Percentiles rank a stretch among this genome's conserved stretches.
Conservation (phyloP, 129 eudicot species). For the Helichrysum umbraculigerum region DNA sequence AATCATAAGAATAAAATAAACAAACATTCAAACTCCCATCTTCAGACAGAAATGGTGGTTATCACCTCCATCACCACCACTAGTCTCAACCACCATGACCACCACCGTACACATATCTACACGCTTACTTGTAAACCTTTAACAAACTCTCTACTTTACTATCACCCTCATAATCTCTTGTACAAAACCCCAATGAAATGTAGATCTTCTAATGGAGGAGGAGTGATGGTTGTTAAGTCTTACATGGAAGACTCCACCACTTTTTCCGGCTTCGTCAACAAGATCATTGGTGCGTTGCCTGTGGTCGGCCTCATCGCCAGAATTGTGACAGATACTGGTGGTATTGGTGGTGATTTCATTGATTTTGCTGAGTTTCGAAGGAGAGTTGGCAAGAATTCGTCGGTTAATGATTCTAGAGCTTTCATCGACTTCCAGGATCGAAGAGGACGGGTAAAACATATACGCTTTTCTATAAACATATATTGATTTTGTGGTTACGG, state of each 20-base stretch:
- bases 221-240: constrained; percentile 47
- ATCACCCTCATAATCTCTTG: constrained; percentile 36
- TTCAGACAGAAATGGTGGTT: constrained; percentile 57
- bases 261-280: constrained; percentile 62
- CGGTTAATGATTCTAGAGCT: constrained; percentile 86
- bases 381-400: constrained; percentile 83
- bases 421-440: constrained; percentile 79
- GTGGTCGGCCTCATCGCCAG: constrained; percentile 84
- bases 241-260: constrained; percentile 82
- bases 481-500: background rate
- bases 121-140: constrained; percentile 38
- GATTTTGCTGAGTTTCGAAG: constrained; percentile 95
- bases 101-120: constrained; percentile 36
- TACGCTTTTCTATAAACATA: background rate
- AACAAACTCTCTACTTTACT: constrained; percentile 45
- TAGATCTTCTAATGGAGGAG: constrained; percentile 34
- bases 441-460: constrained; percentile 59
- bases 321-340: constrained; percentile 81
- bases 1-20: constrained; percentile 14
- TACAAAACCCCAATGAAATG: constrained; percentile 32
- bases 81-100: constrained; percentile 31
- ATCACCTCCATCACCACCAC: constrained; percentile 48
- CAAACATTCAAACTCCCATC: constrained; percentile 26
- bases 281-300: constrained; percentile 81
- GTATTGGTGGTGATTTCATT: constrained; percentile 83